Conservation (phyloP, 108 stramenopile genomes). For the Parietichytrium sp. region DNA sequence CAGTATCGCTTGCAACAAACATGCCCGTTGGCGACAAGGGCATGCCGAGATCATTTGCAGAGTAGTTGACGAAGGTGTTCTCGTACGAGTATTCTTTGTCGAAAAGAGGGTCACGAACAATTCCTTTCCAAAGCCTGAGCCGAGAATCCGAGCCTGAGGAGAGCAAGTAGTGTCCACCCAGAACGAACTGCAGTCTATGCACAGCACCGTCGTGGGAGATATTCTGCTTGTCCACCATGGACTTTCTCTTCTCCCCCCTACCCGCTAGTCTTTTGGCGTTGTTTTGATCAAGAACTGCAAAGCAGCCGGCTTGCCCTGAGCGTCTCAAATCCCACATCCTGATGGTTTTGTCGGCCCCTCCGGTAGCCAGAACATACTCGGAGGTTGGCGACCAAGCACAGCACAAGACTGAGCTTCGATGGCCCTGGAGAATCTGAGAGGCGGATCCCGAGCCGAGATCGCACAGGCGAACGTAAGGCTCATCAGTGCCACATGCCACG, state of each 20-base stretch:
- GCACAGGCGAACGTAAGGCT: background rate
- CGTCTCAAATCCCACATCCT: constrained; percentile 11
- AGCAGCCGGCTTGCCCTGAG: constrained; percentile 7
- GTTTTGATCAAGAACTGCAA: constrained; percentile 7
- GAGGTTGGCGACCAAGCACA: constrained; percentile 15
- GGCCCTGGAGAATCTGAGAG: constrained; percentile 16
- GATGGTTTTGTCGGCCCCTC: background rate
- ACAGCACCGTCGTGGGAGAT: constrained; percentile 30
- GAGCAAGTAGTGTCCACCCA: background rate
- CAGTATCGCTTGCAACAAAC: background rate
- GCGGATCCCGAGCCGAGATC: background rate
- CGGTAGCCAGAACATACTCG: constrained; percentile 19
- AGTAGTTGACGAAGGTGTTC: constrained; percentile 9
- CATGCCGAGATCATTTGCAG: background rate
- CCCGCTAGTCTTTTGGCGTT: no score
- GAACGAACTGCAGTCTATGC: background rate
- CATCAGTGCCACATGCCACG: background rate
- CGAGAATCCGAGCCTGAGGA: background rate
- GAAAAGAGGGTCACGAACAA: background rate
- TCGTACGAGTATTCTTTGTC: background rate
- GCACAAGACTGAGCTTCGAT: background rate
- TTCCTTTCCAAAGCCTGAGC: background rate
- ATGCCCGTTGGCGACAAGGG: background rate
- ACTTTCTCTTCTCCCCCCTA: background rate
- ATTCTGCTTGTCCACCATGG: background rate